Conservation (phyloP, 805 yeast species). For the Kodamaea leandrae region DNA sequence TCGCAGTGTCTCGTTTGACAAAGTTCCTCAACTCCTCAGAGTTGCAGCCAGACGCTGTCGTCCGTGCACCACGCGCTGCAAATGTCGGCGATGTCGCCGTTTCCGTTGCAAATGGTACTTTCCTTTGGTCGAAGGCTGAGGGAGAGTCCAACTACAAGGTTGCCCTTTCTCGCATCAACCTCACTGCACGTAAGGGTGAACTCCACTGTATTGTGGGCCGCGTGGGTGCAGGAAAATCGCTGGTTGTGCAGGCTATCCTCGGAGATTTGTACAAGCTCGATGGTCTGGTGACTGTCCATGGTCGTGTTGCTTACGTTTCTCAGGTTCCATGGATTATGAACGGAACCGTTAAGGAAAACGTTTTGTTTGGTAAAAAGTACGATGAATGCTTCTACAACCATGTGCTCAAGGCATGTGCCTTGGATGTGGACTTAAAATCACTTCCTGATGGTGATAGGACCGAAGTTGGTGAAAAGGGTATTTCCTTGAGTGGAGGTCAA, state of each 20-base stretch:
- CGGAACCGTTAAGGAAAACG: slow-evolving; percentile 87
- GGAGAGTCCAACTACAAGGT: slow-evolving; percentile 54
- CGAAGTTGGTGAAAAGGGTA: slow-evolving; percentile 95
- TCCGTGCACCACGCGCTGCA: slow-evolving; percentile 45
- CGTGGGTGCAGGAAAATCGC: slow-evolving; percentile 90
- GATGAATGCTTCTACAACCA: slow-evolving; percentile 78
- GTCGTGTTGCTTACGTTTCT: slow-evolving; percentile 83
- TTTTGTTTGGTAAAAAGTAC: slow-evolving; percentile 81
- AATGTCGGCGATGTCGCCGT: slow-evolving; percentile 68
- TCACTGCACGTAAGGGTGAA: slow-evolving; percentile 69
- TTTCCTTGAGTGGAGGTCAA: slow-evolving; percentile 95
- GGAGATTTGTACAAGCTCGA: slow-evolving; percentile 79
- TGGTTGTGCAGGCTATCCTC: slow-evolving; percentile 71
- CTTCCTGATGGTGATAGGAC: slow-evolving; percentile 90
- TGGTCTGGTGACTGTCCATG: slow-evolving; percentile 72
- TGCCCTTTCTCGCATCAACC: slow-evolving; percentile 61
- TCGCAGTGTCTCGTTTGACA: slow-evolving; percentile 71
- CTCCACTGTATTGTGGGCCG: slow-evolving; percentile 83
- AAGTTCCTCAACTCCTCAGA: slow-evolving; percentile 74
- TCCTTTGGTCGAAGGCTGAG: slow-evolving; percentile 75
- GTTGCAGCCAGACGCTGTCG: slow-evolving; percentile 76
- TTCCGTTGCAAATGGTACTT: slow-evolving; percentile 61
- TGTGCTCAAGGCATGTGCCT: slow-evolving; percentile 86
- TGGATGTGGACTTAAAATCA: slow-evolving; percentile 70
- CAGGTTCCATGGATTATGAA: slow-evolving; percentile 98